These are phyloP conservation scores for Pseudopyricularia cyperi DNA, from an alignment of 2,329 filamentous ascomycete species.

Conservation along the genomic window DNA sequence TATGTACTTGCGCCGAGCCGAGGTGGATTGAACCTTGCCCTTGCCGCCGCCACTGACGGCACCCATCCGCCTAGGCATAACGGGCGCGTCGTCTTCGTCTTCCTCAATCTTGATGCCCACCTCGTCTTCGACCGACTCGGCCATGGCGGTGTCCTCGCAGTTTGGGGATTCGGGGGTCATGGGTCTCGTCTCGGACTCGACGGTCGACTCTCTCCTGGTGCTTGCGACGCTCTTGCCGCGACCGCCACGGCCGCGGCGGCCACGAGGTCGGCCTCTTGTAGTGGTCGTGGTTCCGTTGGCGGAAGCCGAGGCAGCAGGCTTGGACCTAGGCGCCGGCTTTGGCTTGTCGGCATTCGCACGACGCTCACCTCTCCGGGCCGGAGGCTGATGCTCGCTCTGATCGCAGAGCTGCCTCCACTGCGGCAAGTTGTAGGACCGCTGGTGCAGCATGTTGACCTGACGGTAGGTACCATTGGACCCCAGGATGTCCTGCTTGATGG, in stretches of 20 bases:
- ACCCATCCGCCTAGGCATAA: conserved; percentile 26
- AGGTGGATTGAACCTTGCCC: conserved; percentile 59
- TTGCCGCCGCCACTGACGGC: conserved; percentile 36
- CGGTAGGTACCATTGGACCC: conserved; percentile 91
- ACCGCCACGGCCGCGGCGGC: conserved; percentile 9
- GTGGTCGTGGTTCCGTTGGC: conserved; percentile 4
- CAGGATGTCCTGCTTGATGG: conserved; percentile 97
- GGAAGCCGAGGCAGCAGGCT: conserved; percentile 16
- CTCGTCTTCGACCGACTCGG: conserved; percentile 39
- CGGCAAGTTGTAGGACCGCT: conserved; percentile 88
- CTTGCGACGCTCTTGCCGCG: conserved; percentile 24
- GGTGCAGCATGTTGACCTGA: conserved; percentile 93
- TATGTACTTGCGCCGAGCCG: conserved; percentile 78
- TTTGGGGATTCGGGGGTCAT: conserved; percentile 47
- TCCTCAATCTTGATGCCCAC: conserved; percentile 25
- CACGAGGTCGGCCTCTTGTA: conserved; percentile 15
- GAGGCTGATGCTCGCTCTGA: conserved; percentile 90
- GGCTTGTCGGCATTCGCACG: conserved; percentile 47
- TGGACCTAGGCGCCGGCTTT: conserved; percentile 26
- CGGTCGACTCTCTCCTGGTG: conserved; percentile 24
- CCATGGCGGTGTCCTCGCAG: conserved; percentile 20
- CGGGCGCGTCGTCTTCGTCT: conserved; percentile 28
- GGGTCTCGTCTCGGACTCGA: conserved; percentile 33
- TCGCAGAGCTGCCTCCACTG: conserved; percentile 93
- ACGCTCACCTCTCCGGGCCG: conserved; percentile 74